A percentile compares a stretch with the other conserved stretches of the same genome.
Conservation (phyloP, 768 basidiomycete genomes). For the Leccinum sublutescens region DNA sequence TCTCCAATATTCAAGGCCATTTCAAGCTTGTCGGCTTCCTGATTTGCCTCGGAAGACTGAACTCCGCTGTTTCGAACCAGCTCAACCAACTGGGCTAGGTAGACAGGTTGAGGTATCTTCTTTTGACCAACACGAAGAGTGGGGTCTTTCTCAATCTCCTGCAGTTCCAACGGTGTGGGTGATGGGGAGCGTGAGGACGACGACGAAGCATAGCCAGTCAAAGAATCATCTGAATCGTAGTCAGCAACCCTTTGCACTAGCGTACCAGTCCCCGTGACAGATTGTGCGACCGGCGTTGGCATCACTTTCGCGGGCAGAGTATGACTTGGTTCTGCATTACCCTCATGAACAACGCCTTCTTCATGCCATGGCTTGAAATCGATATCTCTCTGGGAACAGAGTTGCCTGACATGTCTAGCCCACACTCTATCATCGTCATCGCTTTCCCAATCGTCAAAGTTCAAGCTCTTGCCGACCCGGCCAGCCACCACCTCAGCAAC, state of each 20-base stretch:
- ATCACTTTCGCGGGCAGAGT: constrained; percentile 20
- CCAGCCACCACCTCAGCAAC: constrained; percentile 78
- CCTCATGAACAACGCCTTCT: constrained; percentile 3
- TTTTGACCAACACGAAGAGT: constrained; percentile 67
- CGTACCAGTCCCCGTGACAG: neutral
- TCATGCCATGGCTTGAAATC: constrained; percentile 40
- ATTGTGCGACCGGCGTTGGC: neutral
- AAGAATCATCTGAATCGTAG: constrained; percentile 80
- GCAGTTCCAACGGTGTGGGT: constrained; percentile 78
- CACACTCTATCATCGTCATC: constrained; percentile 62
- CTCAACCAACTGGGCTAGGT: constrained; percentile 79
- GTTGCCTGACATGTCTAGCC: constrained; percentile 57
- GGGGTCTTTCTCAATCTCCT: constrained; percentile 84
- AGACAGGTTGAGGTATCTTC: constrained; percentile 81
- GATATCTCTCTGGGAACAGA: constrained; percentile 51
- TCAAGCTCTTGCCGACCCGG: constrained; percentile 59
- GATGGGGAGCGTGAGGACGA: constrained; percentile 71
- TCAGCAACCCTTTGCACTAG: constrained; percentile 26
- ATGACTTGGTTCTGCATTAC: constrained; percentile 2
- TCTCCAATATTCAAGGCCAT: constrained; percentile 80
- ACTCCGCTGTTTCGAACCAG: constrained; percentile 64
- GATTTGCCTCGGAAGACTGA: constrained; percentile 51
- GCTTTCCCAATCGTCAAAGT: constrained; percentile 86
- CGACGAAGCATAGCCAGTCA: constrained; percentile 72
- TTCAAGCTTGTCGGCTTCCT: constrained; percentile 75